phyloP scores from a whole-genome alignment of 164 flowering plant species.

The Berberis vulgaris region DNA sequence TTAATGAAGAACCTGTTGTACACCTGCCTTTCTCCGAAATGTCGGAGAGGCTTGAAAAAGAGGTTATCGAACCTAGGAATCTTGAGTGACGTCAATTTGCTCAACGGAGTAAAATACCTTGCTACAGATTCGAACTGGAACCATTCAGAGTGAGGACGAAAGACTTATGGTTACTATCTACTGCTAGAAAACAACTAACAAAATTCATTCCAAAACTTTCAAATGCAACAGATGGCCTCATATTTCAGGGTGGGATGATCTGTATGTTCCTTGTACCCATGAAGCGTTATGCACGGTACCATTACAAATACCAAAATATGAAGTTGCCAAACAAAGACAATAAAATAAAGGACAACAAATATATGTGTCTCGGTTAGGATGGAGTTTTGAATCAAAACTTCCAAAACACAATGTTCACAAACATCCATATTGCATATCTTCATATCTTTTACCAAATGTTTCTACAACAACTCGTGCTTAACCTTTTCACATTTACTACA shows the following conservation, averaged over 20 bases:
- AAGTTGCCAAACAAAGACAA: too few species aligned
- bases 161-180: constrained; percentile 89
- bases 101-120: constrained; percentile 45
- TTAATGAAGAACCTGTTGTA: constrained; percentile 43
- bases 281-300: too few species aligned
- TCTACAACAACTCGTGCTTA: too few species aligned
- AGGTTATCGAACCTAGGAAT: constrained; percentile 92
- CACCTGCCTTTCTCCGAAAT: constrained; percentile 93
- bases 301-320: too few species aligned
- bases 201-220: constrained; percentile 91
- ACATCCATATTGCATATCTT: too few species aligned
- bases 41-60: constrained; percentile 91
- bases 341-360: too few species aligned
- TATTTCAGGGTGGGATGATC: constrained; percentile 64
- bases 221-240: constrained; percentile 97
- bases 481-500: too few species aligned
- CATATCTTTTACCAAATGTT: too few species aligned
- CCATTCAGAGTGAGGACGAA: constrained; percentile 97
- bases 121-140: constrained; percentile 88
- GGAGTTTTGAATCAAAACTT: too few species aligned
- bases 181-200: constrained; percentile 65
- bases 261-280: neutral
- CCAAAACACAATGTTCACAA: too few species aligned
- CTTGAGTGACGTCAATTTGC: constrained; percentile 43
- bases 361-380: too few species aligned